Evolutionary conservation across 208 protist genomes (phyloP).

Genomic region (Porcisia hertigi): DNA sequence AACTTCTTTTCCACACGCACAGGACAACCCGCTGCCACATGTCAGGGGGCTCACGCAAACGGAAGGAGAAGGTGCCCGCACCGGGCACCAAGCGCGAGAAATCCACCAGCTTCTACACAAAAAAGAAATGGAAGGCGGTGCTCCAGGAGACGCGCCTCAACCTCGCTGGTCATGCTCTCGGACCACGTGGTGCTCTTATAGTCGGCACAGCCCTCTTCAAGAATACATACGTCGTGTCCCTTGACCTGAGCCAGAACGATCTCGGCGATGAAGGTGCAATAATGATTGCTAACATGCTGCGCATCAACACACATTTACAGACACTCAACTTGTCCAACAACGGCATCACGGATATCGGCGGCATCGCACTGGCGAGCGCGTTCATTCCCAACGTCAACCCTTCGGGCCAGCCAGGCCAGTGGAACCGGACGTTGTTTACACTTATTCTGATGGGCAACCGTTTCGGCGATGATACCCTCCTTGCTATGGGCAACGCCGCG

Average conservation of each 20-base stretch:
- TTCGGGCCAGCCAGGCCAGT: conserved; percentile 80
- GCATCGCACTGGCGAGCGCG: conserved; percentile 82
- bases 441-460: conserved; percentile 72
- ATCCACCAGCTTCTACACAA: conserved; percentile 81
- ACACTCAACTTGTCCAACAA: conserved; percentile 80
- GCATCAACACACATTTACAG: conserved; percentile 63
- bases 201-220: conserved; percentile 71
- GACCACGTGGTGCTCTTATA: conserved; percentile 66
- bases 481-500: conserved; percentile 84
- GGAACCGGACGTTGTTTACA: conserved; percentile 80
- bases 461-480: conserved; percentile 76
- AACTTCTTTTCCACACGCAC: background rate
- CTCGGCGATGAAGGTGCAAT: conserved; percentile 81
- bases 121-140: conserved; percentile 65
- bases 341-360: conserved; percentile 76
- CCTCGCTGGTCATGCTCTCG: conserved; percentile 56
- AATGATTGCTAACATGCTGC: conserved; percentile 63
- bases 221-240: conserved; percentile 49
- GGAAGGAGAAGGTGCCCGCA: conserved; percentile 78
- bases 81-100: conserved; percentile 73
- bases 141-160: conserved; percentile 58
- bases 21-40: background rate
- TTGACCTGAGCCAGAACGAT: conserved; percentile 74
- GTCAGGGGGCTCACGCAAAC: conserved; percentile 5
- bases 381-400: conserved; percentile 84